Percentiles rank a stretch among this genome's conserved stretches.
phyloP scores from a whole-genome alignment of 345 rosid genomes.

The Pistacia vera region DNA sequence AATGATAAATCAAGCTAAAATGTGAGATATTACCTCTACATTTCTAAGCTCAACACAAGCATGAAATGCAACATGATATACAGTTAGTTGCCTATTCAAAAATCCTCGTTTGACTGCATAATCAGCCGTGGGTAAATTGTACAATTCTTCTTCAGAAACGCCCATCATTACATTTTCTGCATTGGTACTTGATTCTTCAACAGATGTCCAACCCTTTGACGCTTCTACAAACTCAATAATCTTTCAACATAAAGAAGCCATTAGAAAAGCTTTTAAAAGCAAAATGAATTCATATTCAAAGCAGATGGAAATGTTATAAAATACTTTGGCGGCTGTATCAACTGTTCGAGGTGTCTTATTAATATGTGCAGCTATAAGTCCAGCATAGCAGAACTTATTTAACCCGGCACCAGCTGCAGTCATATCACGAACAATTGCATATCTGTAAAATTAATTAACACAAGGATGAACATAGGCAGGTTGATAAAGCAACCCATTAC shows the following conservation, averaged over 20 bases:
- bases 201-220: conserved; percentile 89
- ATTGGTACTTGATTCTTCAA: conserved; percentile 57
- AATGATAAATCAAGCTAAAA: conserved; percentile 20
- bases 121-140: conserved; percentile 82
- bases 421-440: conserved; percentile 94
- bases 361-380: conserved; percentile 80
- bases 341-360: conserved; percentile 70
- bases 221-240: conserved; percentile 84
- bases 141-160: conserved; percentile 84
- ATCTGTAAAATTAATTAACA: conserved; percentile 42
- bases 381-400: conserved; percentile 97
- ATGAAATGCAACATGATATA: conserved; percentile 78
- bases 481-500: not conserved
- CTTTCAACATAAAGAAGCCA: conserved; percentile 37
- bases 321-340: conserved; percentile 71
- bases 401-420: conserved; percentile 94
- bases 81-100: conserved; percentile 59
- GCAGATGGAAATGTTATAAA: not conserved
- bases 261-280: conserved; percentile 18
- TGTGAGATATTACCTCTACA: conserved; percentile 57
- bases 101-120: conserved; percentile 66
- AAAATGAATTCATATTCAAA: not conserved
- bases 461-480: not conserved
- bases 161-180: conserved; percentile 78
- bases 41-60: conserved; percentile 84